Percentiles rank a stretch among this genome's conserved stretches.
Evolutionary conservation across 176 grass and related monocot species (phyloP).

Genomic region (Elymus sibiricus): DNA sequence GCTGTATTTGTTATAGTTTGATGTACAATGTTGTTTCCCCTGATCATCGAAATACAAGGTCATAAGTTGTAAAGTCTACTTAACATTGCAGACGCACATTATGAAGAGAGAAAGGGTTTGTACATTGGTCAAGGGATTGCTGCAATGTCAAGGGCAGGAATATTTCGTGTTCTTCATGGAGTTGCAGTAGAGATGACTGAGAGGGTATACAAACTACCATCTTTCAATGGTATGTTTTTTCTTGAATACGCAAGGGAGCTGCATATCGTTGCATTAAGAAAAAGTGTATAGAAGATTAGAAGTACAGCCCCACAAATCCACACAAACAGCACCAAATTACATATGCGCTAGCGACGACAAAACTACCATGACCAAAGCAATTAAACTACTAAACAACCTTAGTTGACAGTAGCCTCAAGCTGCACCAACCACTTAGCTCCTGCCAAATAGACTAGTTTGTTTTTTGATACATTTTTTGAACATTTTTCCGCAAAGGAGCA

Average conservation of each 20-base stretch:
- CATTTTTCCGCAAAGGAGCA: neutral
- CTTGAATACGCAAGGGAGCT: neutral
- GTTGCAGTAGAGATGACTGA: constrained; percentile 84
- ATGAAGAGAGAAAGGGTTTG: constrained; percentile 76
- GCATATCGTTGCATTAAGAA: neutral
- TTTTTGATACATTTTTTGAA: neutral
- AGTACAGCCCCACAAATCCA: neutral
- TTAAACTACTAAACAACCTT: neutral
- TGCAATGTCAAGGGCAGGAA: constrained; percentile 80
- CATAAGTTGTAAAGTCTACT: constrained; percentile 25
- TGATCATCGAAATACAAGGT: constrained; percentile 5
- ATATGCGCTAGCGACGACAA: neutral
- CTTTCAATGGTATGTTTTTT: constrained; percentile 72
- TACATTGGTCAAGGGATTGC: constrained; percentile 85
- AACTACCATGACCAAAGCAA: neutral
- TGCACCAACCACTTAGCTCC: neutral
- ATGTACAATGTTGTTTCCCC: neutral
- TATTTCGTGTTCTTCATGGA: constrained; percentile 88
- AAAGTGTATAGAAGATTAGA: neutral
- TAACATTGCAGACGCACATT: constrained; percentile 63
- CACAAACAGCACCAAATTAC: neutral
- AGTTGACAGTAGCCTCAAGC: neutral
- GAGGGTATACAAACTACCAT: constrained; percentile 83
- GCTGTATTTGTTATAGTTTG: neutral
- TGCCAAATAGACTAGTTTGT: neutral